These are phyloP conservation scores for Starmerella vitae DNA, from an alignment of 805 yeast genomes.

Conservation along the genomic window DNA sequence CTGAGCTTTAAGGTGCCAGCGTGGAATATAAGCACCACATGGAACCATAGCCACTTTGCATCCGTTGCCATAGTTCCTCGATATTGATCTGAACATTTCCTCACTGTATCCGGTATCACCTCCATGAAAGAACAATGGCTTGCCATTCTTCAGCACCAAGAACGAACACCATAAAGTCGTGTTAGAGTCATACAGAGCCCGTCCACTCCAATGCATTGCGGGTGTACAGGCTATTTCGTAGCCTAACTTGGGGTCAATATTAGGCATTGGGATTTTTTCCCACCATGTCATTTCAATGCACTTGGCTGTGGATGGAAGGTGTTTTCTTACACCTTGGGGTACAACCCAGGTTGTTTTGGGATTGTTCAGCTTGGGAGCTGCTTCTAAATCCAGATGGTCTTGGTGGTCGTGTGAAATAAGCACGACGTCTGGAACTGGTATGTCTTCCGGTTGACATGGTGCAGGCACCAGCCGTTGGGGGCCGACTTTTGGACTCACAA, in stretches of 20 bases:
- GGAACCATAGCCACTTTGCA: constrained; percentile 63
- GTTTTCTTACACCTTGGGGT: constrained; percentile 61
- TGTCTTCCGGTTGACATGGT: constrained; percentile 50
- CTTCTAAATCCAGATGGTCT: constrained; percentile 68
- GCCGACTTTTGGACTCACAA: constrained; percentile 53
- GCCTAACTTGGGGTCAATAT: constrained; percentile 30
- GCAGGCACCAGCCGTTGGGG: constrained; percentile 75
- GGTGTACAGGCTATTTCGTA: constrained; percentile 83
- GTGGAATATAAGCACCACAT: constrained; percentile 89
- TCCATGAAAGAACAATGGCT: constrained; percentile 72
- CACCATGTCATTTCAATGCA: constrained; percentile 85
- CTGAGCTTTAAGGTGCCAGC: constrained; percentile 85
- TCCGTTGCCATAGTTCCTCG: constrained; percentile 41
- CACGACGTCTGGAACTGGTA: constrained; percentile 58
- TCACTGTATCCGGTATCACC: constrained; percentile 89
- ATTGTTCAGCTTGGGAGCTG: constrained; percentile 32
- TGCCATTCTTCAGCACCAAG: constrained; percentile 48
- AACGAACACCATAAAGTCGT: constrained; percentile 81
- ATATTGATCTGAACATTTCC: constrained; percentile 57
- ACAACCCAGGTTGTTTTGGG: constrained; percentile 67
- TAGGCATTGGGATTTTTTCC: constrained; percentile 45
- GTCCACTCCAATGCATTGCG: constrained; percentile 88
- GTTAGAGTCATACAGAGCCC: constrained; percentile 69
- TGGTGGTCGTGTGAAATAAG: constrained; percentile 91
- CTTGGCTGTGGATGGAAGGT: constrained; percentile 42